These are phyloP conservation scores for Crucihimalaya himalaica DNA, from an alignment of 345 rosid species.

Conservation along the genomic window DNA sequence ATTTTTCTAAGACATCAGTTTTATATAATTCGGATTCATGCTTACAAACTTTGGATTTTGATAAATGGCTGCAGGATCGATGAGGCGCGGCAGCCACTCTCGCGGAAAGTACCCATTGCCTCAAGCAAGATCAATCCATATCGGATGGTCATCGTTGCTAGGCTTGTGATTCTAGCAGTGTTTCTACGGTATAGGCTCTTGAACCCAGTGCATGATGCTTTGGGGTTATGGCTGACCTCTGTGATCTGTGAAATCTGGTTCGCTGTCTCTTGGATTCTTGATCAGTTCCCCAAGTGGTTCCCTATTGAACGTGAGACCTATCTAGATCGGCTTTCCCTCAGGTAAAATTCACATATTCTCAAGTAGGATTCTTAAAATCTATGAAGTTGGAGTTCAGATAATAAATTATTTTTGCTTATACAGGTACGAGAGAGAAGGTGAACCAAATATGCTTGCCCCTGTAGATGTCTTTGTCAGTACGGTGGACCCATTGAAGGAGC, in stretches of 20 bases:
- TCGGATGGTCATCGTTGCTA: constrained; percentile 89
- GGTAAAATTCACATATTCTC: constrained; percentile 46
- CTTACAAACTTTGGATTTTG: constrained; percentile 6
- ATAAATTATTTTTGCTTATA: not conserved
- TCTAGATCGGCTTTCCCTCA: constrained; percentile 83
- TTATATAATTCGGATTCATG: not conserved
- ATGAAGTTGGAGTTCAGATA: constrained; percentile 12
- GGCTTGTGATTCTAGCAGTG: constrained; percentile 74
- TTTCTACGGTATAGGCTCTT: constrained; percentile 81
- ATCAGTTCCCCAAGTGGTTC: constrained; percentile 97
- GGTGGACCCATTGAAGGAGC: constrained; percentile 99
- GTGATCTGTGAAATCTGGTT: constrained; percentile 94
- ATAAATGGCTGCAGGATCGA: constrained; percentile 60
- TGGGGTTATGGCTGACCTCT: constrained; percentile 93
- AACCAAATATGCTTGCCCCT: constrained; percentile 79
- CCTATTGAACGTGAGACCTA: constrained; percentile 94
- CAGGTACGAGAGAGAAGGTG: constrained; percentile 90
- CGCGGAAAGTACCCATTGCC: constrained; percentile 94
- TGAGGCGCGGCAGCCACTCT: constrained; percentile 90
- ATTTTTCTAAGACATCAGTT: not conserved
- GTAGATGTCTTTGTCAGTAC: constrained; percentile 95
- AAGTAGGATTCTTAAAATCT: not conserved
- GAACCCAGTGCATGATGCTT: constrained; percentile 87
- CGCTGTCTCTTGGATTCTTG: constrained; percentile 95
- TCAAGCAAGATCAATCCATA: constrained; percentile 93